Evolutionary conservation across 176 grass and related monocot genomes (phyloP).

Genomic region (Elymus sibiricus): DNA sequence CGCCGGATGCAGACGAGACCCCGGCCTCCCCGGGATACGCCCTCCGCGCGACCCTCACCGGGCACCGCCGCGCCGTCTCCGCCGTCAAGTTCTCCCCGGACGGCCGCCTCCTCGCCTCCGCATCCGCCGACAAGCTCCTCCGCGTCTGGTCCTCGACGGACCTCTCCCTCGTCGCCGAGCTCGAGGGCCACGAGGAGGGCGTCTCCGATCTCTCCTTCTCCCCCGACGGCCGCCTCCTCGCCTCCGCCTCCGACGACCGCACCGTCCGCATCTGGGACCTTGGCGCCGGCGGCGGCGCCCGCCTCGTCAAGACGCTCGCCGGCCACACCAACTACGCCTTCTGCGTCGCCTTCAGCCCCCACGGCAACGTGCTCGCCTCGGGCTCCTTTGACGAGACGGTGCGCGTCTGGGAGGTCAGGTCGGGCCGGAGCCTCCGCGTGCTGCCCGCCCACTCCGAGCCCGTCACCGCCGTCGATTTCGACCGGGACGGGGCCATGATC

Average conservation of each 20-base stretch:
- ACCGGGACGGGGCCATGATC: slow-evolving; percentile 70
- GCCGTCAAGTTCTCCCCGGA: slow-evolving; percentile 89
- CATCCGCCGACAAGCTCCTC: slow-evolving; percentile 76
- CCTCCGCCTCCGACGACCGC: slow-evolving; percentile 86
- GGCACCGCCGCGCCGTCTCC: slow-evolving; percentile 66
- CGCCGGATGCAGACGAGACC: slow-evolving; percentile 26
- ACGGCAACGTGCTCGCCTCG: slow-evolving; percentile 79
- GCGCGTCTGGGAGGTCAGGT: slow-evolving; percentile 87
- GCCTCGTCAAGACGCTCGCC: slow-evolving; percentile 60
- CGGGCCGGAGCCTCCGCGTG: slow-evolving; percentile 79
- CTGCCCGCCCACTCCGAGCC: slow-evolving; percentile 91
- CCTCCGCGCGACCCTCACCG: slow-evolving; percentile 55
- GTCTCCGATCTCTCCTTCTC: slow-evolving; percentile 93
- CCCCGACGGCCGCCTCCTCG: slow-evolving; percentile 61
- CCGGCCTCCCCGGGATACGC: slow-evolving; percentile 41
- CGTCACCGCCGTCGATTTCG: slow-evolving; percentile 86
- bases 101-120: slow-evolving; percentile 74
- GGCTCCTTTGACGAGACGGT: slow-evolving; percentile 96
- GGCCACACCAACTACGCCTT: slow-evolving; percentile 97
- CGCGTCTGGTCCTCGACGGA: slow-evolving; percentile 64
- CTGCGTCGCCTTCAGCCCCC: slow-evolving; percentile 87
- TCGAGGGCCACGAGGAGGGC: slow-evolving; percentile 53
- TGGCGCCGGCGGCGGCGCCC: slow-evolving; percentile 40
- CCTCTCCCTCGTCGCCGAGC: slow-evolving; percentile 48
- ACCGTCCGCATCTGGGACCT: slow-evolving; percentile 94